phyloP scores from a whole-genome alignment of 2,329 filamentous ascomycete species.

The Penicillium verrucosum region DNA sequence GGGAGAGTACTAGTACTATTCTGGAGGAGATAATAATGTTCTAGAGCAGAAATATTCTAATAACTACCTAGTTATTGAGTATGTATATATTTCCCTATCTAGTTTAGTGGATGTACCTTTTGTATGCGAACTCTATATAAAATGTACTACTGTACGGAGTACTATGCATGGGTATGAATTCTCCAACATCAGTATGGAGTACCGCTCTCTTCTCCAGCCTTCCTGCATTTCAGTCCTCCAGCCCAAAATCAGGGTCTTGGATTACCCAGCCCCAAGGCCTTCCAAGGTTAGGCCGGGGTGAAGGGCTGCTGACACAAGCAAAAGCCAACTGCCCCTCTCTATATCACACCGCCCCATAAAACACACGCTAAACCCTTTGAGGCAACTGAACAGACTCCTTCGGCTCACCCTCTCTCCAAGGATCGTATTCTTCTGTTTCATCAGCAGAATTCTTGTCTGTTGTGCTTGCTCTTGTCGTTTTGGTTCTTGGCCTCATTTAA shows the following conservation, averaged over 20 bases:
- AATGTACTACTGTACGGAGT: neutral
- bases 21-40: neutral
- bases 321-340: conserved; percentile 23
- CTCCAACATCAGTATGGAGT: neutral
- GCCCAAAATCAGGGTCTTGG: neutral
- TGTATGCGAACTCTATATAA: neutral
- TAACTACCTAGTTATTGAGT: too few species aligned
- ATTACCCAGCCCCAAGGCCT: neutral
- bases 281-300: too few species aligned
- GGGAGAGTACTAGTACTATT: neutral
- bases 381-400: conserved; percentile 25
- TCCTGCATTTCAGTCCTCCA: neutral
- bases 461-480: neutral
- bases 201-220: neutral
- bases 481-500: neutral
- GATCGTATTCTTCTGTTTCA: conserved; percentile 2
- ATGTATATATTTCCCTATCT: neutral
- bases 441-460: conserved; percentile 6
- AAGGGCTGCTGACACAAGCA: neutral
- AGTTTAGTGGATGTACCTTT: neutral
- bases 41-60: neutral
- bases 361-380: conserved; percentile 21
- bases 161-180: neutral
- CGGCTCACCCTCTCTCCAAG: conserved; percentile 22
- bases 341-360: conserved; percentile 28